These are phyloP conservation scores for Pestalotiopsis sp. DNA, from an alignment of 2,329 filamentous ascomycete genomes.

Conservation along the genomic window DNA sequence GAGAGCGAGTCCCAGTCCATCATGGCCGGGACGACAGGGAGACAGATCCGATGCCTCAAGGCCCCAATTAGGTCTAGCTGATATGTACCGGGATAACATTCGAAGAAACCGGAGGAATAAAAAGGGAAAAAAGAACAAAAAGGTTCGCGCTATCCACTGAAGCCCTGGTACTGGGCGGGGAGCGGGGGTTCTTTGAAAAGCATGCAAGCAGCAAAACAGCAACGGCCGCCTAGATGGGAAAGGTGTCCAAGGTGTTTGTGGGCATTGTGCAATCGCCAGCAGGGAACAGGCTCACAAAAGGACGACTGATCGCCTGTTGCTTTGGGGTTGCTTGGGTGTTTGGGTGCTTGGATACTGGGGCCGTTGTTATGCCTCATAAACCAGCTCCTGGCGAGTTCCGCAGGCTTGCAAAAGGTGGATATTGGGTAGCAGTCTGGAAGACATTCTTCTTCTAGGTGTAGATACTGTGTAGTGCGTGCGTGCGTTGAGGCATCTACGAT, in stretches of 20 bases:
- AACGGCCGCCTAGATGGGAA: neutral
- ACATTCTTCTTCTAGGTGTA: too few species aligned
- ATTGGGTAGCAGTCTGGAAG: neutral
- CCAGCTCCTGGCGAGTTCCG: neutral
- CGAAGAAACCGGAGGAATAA: neutral
- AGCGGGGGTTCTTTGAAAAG: neutral
- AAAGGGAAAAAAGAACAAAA: neutral
- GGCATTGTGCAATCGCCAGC: neutral
- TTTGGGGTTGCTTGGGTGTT: neutral
- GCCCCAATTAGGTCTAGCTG: neutral
- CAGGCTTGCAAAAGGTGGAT: neutral
- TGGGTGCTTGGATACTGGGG: neutral
- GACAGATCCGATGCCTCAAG: neutral
- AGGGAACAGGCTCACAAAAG: conserved; percentile 3
- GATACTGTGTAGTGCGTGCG: neutral
- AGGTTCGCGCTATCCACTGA: neutral
- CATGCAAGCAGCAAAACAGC: neutral
- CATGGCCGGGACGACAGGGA: neutral
- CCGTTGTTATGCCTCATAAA: conserved; percentile 1
- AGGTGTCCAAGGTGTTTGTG: neutral
- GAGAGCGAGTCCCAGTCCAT: neutral
- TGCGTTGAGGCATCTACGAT: neutral
- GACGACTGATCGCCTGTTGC: neutral
- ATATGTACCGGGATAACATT: neutral
- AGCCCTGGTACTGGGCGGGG: neutral